phyloP scores from a whole-genome alignment of 2,329 filamentous ascomycete species.

The Phialophora tarda region DNA sequence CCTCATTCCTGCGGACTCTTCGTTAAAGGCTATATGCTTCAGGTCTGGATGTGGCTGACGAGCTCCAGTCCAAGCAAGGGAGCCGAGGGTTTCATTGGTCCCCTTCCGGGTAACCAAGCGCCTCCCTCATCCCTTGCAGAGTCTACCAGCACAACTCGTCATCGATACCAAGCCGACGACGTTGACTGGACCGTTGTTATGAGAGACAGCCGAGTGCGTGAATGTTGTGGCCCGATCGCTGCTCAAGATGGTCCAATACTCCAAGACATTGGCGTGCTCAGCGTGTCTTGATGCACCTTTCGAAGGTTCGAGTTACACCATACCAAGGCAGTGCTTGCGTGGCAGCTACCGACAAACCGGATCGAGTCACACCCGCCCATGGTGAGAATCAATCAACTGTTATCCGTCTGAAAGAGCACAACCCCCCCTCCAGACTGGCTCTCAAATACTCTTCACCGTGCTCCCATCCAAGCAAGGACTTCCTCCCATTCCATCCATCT shows the following conservation, averaged over 20 bases:
- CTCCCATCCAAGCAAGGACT: not conserved
- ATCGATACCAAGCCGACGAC: not conserved
- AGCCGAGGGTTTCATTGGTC: not conserved
- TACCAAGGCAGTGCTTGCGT: constrained; percentile 10
- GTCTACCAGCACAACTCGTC: not conserved
- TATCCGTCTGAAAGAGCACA: not conserved
- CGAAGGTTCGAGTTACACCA: constrained; percentile 9
- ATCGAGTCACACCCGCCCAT: constrained; percentile 1
- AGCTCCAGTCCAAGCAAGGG: not conserved
- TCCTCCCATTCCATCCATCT: not conserved
- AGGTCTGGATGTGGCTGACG: not conserved
- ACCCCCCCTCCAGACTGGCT: constrained; percentile 1
- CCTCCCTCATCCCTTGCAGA: not conserved
- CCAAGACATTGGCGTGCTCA: constrained; percentile 11
- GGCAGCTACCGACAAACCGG: constrained; percentile 4
- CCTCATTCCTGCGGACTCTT: not conserved
- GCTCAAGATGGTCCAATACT: constrained; percentile 2
- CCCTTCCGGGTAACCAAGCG: not conserved
- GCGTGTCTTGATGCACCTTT: not conserved
- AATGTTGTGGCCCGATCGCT: not conserved
- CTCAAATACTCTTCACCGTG: constrained; percentile 8
- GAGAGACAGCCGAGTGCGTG: not conserved
- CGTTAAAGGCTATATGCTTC: not conserved
- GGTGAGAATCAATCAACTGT: constrained; percentile 7
- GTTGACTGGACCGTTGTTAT: not conserved